Base-by-base conservation (phyloP, 2,329 filamentous ascomycete species). In the Fusarium palustre region DNA sequence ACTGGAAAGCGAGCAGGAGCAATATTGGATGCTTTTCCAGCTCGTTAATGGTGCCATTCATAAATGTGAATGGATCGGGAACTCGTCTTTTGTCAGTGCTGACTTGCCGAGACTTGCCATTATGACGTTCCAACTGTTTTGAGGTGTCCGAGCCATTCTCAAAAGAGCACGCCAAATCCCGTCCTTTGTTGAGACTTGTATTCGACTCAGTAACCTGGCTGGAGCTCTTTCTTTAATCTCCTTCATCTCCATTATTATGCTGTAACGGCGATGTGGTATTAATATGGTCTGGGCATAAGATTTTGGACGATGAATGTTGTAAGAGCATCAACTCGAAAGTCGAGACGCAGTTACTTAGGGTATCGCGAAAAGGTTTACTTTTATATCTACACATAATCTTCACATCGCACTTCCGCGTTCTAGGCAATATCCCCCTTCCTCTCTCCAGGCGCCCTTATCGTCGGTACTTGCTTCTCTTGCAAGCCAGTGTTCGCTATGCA, bases 361-460 rank as follows among this genome's bases (percentile, higher is more conserved):
- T 41, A 59, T 41, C 33, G 30, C 39, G 25, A 33, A 43, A 60
- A 34, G 33, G 22, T 48, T 52, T 47, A 28, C 55, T 68, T 55
- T 64, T 70, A 49, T 69, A 69, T 69, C 67, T 64, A 68, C 67
- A 68, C 47, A 31, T 55, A 56, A 41, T 67, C 57, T 64, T 67
- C 66, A 59, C 62, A 56, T 54, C 49, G 30, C 41, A 22, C 38
- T 42, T 38, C 34, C 22, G 16, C 57, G 24, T 24, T 55, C 38
- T 30, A 43, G 58, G 58, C 38, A 48, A 47, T 30, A 60, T 33
- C 53, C 24, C 18, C 52, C 42, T n/a, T 30, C 24, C 5, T 55
- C 39, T 46, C 49, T 45, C 62, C 47, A 50, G 25, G 25, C 48
- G 39, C 50, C 60, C 30, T 59, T 36, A 20, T 63, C 39, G 36